phyloP scores from a whole-genome alignment of 140 eudicot species.

The Cichorium intybus region DNA sequence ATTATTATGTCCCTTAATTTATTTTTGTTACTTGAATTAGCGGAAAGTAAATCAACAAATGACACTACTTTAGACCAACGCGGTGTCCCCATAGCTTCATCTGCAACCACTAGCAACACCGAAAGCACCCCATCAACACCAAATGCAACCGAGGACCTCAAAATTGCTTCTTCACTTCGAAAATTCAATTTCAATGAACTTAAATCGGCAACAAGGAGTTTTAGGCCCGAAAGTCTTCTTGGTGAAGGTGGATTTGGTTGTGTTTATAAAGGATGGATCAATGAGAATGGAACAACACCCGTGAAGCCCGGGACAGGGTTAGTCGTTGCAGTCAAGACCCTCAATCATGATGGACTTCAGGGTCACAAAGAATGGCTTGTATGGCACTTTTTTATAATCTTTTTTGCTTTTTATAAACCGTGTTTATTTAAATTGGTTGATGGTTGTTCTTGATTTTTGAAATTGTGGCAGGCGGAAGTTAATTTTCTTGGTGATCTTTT shows the following conservation, averaged over 20 bases:
- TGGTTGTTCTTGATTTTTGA: constrained; percentile 8
- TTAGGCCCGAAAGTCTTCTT: constrained; percentile 83
- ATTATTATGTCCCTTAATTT: constrained; percentile 3
- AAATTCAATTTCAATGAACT: constrained; percentile 73
- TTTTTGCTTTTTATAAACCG: not conserved
- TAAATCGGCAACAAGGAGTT: constrained; percentile 77
- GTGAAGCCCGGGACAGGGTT: constrained; percentile 79
- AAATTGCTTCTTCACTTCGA: constrained; percentile 76
- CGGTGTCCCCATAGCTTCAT: constrained; percentile 51
- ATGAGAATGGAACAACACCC: constrained; percentile 63
- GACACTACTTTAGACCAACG: constrained; percentile 58
- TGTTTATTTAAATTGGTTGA: not conserved
- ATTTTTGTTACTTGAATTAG: constrained; percentile 9
- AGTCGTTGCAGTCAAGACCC: constrained; percentile 90
- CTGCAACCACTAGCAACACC: constrained; percentile 68
- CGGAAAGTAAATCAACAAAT: constrained; percentile 45
- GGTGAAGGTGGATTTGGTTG: constrained; percentile 98
- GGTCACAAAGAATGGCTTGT: constrained; percentile 98
- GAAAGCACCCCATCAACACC: constrained; percentile 77
- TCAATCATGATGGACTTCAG: constrained; percentile 90
- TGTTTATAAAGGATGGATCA: constrained; percentile 92
- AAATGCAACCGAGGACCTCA: constrained; percentile 61
- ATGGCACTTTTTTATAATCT: constrained; percentile 2
- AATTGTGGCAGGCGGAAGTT: constrained; percentile 74
- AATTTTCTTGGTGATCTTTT: constrained; percentile 78